These are phyloP conservation scores for Mollisiaceae sp. DNA, from an alignment of 2,329 filamentous ascomycete genomes.

Conservation along the genomic window DNA sequence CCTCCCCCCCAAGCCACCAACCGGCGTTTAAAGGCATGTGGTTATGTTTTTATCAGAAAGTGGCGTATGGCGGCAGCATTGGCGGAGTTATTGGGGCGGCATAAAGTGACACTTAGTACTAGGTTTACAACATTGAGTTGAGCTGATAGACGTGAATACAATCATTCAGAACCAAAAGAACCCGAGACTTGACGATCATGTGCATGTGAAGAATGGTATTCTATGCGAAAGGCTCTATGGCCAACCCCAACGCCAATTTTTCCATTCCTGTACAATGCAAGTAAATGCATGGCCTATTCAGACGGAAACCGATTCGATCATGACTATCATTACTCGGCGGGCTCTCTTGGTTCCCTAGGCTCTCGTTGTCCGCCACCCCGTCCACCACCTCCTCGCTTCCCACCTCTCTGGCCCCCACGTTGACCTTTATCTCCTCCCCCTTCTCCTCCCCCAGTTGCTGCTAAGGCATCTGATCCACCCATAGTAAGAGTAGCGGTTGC, in stretches of 20 bases:
- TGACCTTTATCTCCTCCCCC: conserved; percentile 52
- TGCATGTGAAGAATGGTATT: conserved; percentile 33
- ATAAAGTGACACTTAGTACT: conserved; percentile 39
- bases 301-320: conserved; percentile 12
- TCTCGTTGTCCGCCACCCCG: conserved; percentile 53
- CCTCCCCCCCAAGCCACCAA: conserved; percentile 59
- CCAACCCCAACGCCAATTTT: conserved; percentile 56
- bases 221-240: conserved; percentile 42
- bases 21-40: conserved; percentile 42
- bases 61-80: conserved; percentile 45
- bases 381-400: conserved; percentile 57
- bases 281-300: conserved; percentile 35
- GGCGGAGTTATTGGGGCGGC: conserved; percentile 42
- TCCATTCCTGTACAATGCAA: conserved; percentile 44
- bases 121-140: conserved; percentile 39
- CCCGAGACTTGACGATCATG: background rate
- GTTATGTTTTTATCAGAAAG: conserved; percentile 38
- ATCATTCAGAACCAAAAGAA: conserved; percentile 13
- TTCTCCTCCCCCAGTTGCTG: conserved; percentile 49
- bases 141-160: conserved; percentile 41
- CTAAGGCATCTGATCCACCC: conserved; percentile 52
- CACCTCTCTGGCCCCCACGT: conserved; percentile 50
- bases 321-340: conserved; percentile 28
- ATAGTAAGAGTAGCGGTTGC: conserved; percentile 76
- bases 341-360: conserved; percentile 57